Conservation (phyloP, 768 basidiomycete species). For the Suillus occidentalis region DNA sequence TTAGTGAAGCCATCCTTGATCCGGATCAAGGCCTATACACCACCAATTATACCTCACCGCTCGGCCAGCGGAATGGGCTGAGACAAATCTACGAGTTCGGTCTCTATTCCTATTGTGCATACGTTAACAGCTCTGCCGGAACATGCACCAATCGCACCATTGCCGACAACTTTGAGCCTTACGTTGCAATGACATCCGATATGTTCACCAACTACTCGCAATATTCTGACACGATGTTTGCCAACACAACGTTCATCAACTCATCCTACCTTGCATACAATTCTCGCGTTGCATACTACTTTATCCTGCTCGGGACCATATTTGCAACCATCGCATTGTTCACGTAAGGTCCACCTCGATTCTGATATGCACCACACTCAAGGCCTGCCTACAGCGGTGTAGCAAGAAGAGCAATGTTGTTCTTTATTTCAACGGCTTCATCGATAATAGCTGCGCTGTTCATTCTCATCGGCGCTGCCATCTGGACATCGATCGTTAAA, state of each 20-base stretch:
- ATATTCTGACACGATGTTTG: conserved; percentile 54
- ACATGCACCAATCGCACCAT: conserved; percentile 62
- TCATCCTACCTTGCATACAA: conserved; percentile 61
- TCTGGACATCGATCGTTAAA: conserved; percentile 78
- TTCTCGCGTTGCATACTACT: conserved; percentile 72
- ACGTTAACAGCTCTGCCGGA: conserved; percentile 57
- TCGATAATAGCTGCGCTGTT: conserved; percentile 60
- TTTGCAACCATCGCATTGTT: conserved; percentile 63
- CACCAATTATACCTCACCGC: conserved; percentile 60
- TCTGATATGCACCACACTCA: conserved; percentile 9
- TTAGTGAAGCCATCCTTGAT: conserved; percentile 52
- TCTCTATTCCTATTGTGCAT: conserved; percentile 80
- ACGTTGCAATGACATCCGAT: conserved; percentile 60
- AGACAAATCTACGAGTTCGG: conserved; percentile 76
- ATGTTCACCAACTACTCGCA: conserved; percentile 64
- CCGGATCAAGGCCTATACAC: conserved; percentile 66
- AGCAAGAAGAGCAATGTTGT: conserved; percentile 61
- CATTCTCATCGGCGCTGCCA: conserved; percentile 65
- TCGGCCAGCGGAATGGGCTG: conserved; percentile 56
- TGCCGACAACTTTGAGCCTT: conserved; percentile 65
- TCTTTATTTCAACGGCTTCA: conserved; percentile 65
- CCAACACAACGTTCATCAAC: conserved; percentile 53
- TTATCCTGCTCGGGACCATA: conserved; percentile 71
- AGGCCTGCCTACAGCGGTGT: conserved; percentile 51
- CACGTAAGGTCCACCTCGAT: conserved; percentile 47